Percentiles rank a stretch among this genome's conserved stretches.
phyloP scores from a whole-genome alignment of 352 stramenopile species.

The Blastocystis sp. region DNA sequence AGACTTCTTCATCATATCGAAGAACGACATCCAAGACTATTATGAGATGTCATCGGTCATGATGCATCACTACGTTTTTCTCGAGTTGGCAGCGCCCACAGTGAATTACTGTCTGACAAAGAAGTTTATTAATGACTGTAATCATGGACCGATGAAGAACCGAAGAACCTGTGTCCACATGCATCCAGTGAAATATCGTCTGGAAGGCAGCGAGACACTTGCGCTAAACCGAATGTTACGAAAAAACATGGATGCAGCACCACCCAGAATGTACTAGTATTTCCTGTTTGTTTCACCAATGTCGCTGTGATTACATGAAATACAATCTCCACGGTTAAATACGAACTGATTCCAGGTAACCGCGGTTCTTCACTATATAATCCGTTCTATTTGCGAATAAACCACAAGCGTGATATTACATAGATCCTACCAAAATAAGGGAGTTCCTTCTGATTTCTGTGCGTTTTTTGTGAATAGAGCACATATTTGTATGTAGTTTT shows the following conservation, averaged over 20 bases:
- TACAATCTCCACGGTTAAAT: background rate
- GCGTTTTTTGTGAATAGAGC: background rate
- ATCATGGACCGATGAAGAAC: background rate
- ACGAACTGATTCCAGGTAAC: background rate
- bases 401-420: background rate
- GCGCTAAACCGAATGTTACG: slow-evolving; percentile 14
- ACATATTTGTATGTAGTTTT: background rate
- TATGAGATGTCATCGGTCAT: background rate
- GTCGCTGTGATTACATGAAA: background rate
- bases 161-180: slow-evolving; percentile 5
- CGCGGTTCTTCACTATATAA: background rate
- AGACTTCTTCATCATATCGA: background rate
- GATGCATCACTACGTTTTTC: background rate
- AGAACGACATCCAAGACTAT: background rate
- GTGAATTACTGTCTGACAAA: slow-evolving; percentile 20
- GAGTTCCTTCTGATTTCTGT: background rate
- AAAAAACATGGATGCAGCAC: background rate
- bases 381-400: background rate
- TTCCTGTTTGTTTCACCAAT: background rate
- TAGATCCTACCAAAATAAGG: background rate
- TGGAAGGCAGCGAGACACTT: background rate
- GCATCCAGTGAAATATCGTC: slow-evolving; percentile 26
- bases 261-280: background rate
- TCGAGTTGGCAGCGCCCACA: slow-evolving; percentile 27
- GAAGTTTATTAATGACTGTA: slow-evolving; percentile 8